Evolutionary conservation across 2,329 filamentous ascomycete species (phyloP), one percentile per base, ranked within the genome.

Genomic region (Ceratocystis lukuohia): DNA sequence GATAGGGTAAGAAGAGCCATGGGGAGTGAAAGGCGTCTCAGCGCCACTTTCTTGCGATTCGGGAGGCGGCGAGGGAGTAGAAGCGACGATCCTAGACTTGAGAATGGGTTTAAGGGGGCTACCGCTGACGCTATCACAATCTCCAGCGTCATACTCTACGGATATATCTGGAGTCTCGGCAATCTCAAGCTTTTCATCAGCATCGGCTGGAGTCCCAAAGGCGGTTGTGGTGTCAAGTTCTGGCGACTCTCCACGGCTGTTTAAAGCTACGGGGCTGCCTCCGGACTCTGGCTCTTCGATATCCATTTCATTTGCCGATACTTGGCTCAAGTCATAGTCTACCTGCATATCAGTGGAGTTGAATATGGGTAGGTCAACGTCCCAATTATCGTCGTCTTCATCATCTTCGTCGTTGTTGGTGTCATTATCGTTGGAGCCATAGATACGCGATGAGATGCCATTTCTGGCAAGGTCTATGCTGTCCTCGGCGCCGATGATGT

Each of bases 291-390:
- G 48, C 6, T 66, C 64, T 61, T 65, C 28, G 8, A 44, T n/a
- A 25, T 67, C 65, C 45, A 62, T 25, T 7, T 48, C 33, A 15
- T 48, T 20, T 10, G 28, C 61, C 28, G 50, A 25, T n/a, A 63
- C 53, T 25, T 68, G 67, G 33, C 64, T 66, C 5, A 64, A 17
- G 46, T 68, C 61, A 12, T 44, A n/a, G 30, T 46, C 44, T 20
- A 56, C 22, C 20, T 68, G 57, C n/a, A 65, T 30, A 20, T 68
- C 57, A 7, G 64, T 68, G 3, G 66, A 68, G 30, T 65, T 64
- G 44, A 68, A 68, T 20, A 68, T 53, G 10, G 64, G 66, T 8
- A 68, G 8, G 46, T 66, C 67, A 30, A 68, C 30, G 22, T 68
- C 64, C 67, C 67, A 66, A 45, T 66, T 61, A 12, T 65, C 48